These are phyloP conservation scores for Fusarium sp. DNA, from an alignment of 2,329 filamentous ascomycete species.

Conservation along the genomic window DNA sequence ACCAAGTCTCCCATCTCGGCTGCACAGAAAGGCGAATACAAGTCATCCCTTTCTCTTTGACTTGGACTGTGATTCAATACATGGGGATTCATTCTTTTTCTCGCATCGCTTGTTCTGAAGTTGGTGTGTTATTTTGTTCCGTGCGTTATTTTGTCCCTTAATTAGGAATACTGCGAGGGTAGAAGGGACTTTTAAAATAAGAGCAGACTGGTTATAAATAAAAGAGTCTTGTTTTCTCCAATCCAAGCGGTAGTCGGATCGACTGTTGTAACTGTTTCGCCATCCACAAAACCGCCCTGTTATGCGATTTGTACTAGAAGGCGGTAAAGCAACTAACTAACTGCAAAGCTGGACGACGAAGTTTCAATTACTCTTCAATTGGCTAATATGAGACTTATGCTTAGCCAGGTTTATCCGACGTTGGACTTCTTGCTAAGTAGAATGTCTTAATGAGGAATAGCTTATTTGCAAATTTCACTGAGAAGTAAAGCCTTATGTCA, in stretches of 20 bases:
- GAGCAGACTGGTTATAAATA: too few relatives aligned
- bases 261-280: too few relatives aligned
- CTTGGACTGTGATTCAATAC: not conserved
- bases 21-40: not conserved
- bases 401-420: not conserved
- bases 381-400: not conserved
- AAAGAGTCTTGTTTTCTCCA: too few relatives aligned
- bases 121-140: too few relatives aligned
- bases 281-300: too few relatives aligned
- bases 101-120: not conserved
- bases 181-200: too few relatives aligned
- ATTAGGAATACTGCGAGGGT: too few relatives aligned
- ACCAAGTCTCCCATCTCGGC: not conserved
- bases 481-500: not conserved
- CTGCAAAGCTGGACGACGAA: too few relatives aligned
- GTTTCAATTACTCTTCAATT: not conserved
- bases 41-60: not conserved
- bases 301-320: not conserved
- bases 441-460: not conserved
- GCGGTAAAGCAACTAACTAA: not conserved
- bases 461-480: rapidly evolving
- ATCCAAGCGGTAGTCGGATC: too few relatives aligned
- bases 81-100: not conserved
- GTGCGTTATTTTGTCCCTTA: too few relatives aligned
- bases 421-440: not conserved